phyloP scores from a whole-genome alignment of 78 protist species.

The Pelomyxa schiedti region DNA sequence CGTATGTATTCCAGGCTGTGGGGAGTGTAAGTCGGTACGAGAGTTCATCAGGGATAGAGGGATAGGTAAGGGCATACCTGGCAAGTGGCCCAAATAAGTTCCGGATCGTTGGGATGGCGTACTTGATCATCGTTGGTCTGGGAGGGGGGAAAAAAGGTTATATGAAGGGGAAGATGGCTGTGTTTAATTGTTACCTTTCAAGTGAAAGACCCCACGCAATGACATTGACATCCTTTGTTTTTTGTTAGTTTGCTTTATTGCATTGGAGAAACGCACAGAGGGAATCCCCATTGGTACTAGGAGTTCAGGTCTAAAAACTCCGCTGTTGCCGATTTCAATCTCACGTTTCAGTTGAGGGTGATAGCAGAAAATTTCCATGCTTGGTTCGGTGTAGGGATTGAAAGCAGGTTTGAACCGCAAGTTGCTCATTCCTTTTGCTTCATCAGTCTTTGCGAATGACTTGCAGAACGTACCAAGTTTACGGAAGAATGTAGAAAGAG shows the following conservation, averaged over 20 bases:
- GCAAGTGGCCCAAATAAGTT: slow-evolving; percentile 91
- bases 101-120: slow-evolving; percentile 80
- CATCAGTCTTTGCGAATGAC: too few species aligned
- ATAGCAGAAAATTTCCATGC: slow-evolving; percentile 93
- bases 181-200: slow-evolving; percentile 40
- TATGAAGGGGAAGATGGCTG: not conserved
- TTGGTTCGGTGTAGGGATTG: slow-evolving; percentile 99
- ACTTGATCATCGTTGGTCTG: slow-evolving; percentile 96
- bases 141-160: not conserved
- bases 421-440: slow-evolving; percentile 74
- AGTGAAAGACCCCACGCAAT: slow-evolving; percentile 95
- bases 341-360: slow-evolving; percentile 53
- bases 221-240: slow-evolving; percentile 81
- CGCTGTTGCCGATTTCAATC: slow-evolving; percentile 90
- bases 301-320: slow-evolving; percentile 98
- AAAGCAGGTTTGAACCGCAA: slow-evolving; percentile 92
- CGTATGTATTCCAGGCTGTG: too few species aligned
- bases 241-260: too few species aligned
- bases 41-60: too few species aligned
- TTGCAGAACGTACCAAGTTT: too few species aligned
- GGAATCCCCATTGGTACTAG: slow-evolving; percentile 97
- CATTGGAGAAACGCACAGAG: too few species aligned
- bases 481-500: slow-evolving; percentile 80
- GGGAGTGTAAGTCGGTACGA: too few species aligned
- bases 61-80: too few species aligned